Base-by-base conservation (phyloP, 225 moss, liverwort and hornwort genomes). In the Straminergon stramineum region DNA sequence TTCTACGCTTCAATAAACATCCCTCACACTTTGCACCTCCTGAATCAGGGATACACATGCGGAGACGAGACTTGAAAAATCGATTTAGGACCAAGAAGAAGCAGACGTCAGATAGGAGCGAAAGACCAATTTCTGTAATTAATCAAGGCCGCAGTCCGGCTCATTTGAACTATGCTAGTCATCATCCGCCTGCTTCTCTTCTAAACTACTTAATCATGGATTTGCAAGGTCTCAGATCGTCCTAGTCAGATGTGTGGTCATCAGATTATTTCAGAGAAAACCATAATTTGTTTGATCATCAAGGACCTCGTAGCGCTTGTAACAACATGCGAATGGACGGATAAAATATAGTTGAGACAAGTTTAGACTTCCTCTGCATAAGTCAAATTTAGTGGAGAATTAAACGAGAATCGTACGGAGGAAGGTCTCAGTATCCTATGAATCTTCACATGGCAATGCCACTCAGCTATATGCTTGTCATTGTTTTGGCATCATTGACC, bases 51-150 rank as follows among this genome's bases (percentile, higher is more conserved):
- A n/a, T 2, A 26, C 15, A 2, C 26, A 69, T 14, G 19, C 6
- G 7, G 48, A 62, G 30, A 16, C 32, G 14, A 32, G 3, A 26
- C 64, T 12, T 12, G 24, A 10, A n/a, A 20, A 24, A 53, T 37
- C 5, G 26, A 65, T 23, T 15, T 21, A 5, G 17, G 27, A 7
- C 1, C 3, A 48, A 4, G 21, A 76, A 69, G 84, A 84, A 71
- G 73, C 88, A 88, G 83, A 27, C 84, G 91, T 91, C 93, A 93
- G 91, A 93, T 92, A 93, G 92, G 93, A 92, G 93, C 92, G 91
- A 91, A 93, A 93, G 92, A 92, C 93, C 90, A 90, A 89, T 93
- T 91, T 92, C 91, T 92, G 63, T 2, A 78, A 81, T 84, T 89
- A 91, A 86, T 92, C 91, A 92, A 71, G 23, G 92, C 90, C 90